These are phyloP conservation scores for Cladochytrium replicatum DNA, from an alignment of 192 early-diverging fungal species.

Conservation along the genomic window DNA sequence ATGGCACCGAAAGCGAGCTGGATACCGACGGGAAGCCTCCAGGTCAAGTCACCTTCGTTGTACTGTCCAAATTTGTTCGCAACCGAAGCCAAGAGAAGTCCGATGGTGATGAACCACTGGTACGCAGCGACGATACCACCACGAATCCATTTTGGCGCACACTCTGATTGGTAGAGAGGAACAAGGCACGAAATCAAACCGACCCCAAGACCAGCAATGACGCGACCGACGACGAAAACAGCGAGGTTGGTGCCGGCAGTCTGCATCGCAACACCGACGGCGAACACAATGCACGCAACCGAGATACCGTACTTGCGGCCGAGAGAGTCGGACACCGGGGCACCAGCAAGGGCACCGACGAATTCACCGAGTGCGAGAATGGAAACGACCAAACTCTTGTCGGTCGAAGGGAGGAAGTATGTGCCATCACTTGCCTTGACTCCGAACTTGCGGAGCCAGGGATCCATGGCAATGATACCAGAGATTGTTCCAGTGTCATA, in stretches of 20 bases:
- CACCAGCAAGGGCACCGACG: constrained; percentile 57
- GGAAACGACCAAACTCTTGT: constrained; percentile 29
- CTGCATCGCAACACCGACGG: constrained; percentile 26
- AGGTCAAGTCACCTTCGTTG: constrained; percentile 13
- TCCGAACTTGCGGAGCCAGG: constrained; percentile 23
- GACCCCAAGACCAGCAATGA: constrained; percentile 34
- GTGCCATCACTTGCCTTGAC: constrained; percentile 1
- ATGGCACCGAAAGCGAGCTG: constrained; percentile 18
- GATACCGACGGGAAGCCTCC: constrained; percentile 17
- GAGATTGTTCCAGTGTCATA: constrained; percentile 69
- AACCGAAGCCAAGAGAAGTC: constrained; percentile 19
- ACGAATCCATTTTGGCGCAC: constrained; percentile 31
- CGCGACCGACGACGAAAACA: constrained; percentile 27
- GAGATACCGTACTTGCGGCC: constrained; percentile 65
- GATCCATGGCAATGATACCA: constrained; percentile 52
- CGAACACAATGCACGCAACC: constrained; percentile 31
- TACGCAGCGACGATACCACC: constrained; percentile 29
- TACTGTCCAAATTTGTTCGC: constrained; percentile 19
- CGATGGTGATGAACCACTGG: constrained; percentile 35
- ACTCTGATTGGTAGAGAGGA: constrained; percentile 37
- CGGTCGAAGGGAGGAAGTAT: constrained; percentile 1
- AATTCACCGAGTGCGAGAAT: constrained; percentile 65
- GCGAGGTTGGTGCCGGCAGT: constrained; percentile 10
- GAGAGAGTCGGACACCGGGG: constrained; percentile 54
- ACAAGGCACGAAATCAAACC: constrained; percentile 30